phyloP scores from a whole-genome alignment of 805 yeast genomes.

The Spencermartinsiella europaea region DNA sequence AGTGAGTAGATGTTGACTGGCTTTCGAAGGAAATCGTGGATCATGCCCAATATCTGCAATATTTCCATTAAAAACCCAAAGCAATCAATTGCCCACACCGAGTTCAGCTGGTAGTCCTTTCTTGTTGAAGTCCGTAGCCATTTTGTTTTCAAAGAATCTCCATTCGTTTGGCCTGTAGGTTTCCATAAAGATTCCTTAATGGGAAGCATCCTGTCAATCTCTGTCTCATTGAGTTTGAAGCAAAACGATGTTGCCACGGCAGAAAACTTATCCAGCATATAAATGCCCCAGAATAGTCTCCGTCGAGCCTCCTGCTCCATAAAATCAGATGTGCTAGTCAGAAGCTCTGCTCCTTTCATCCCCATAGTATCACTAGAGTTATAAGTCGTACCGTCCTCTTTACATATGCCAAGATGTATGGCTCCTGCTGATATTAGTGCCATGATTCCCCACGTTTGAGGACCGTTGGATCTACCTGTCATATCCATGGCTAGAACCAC shows the following conservation, averaged over 20 bases:
- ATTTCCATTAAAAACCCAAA: conserved; percentile 22
- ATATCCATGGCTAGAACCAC: conserved; percentile 23
- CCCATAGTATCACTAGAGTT: not conserved
- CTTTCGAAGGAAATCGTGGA: conserved; percentile 23
- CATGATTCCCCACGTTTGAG: conserved; percentile 27
- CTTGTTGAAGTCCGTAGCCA: conserved; percentile 9
- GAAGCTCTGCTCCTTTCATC: conserved; percentile 10
- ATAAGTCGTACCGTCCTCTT: conserved; percentile 7
- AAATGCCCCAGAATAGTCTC: conserved; percentile 26
- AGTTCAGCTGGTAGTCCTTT: not conserved
- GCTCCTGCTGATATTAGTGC: conserved; percentile 24
- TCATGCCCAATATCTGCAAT: conserved; percentile 20
- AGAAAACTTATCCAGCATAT: conserved; percentile 22
- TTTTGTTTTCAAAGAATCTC: conserved; percentile 4
- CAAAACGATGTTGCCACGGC: conserved; percentile 24
- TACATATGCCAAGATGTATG: conserved; percentile 13
- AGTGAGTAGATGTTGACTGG: conserved; percentile 23
- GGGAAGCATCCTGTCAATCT: conserved; percentile 21
- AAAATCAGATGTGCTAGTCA: conserved; percentile 14
- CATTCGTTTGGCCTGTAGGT: conserved; percentile 1
- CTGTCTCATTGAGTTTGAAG: conserved; percentile 22
- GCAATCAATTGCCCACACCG: conserved; percentile 3
- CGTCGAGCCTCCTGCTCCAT: conserved; percentile 21
- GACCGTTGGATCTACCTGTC: conserved; percentile 27
- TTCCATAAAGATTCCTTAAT: conserved; percentile 13